These are phyloP conservation scores for Fusarium nygamai DNA, from an alignment of 2,329 filamentous ascomycete species.

Conservation along the genomic window DNA sequence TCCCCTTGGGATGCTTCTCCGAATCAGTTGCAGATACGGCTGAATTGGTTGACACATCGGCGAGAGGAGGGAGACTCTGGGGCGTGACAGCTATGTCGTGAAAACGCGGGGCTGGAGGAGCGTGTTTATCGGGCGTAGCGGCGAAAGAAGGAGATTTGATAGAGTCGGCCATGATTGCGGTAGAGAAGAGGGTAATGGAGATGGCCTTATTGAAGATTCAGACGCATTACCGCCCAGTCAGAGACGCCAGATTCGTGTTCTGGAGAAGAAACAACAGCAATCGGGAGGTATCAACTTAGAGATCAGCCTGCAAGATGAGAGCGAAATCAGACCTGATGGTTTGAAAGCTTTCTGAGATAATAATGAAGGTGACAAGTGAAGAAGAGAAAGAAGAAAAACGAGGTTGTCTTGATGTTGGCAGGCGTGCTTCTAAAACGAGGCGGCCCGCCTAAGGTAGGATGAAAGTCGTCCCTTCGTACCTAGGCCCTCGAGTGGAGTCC, in stretches of 20 bases:
- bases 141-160: constrained; percentile 33
- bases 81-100: constrained; percentile 39
- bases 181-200: constrained; percentile 29
- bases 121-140: constrained; percentile 41
- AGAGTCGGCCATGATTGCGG: constrained; percentile 43
- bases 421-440: constrained; percentile 43
- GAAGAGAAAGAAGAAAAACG: constrained; percentile 21
- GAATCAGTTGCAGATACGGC: constrained; percentile 30
- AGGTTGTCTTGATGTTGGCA: constrained; percentile 34
- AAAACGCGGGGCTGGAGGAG: constrained; percentile 34
- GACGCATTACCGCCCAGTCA: constrained; percentile 42
- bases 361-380: constrained; percentile 8
- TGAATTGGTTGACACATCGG: constrained; percentile 23
- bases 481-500: constrained; percentile 19
- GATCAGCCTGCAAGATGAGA: not conserved
- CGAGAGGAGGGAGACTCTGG: constrained; percentile 38
- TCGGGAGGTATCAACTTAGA: constrained; percentile 3
- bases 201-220: constrained; percentile 42
- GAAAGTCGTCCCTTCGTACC: constrained; percentile 31
- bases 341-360: constrained; percentile 1
- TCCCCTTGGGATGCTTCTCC: constrained; percentile 65
- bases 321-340: constrained; percentile 1
- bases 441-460: constrained; percentile 28
- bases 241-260: constrained; percentile 22
- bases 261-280: constrained; percentile 2